Conservation (phyloP, 768 basidiomycete species). For the Auricularia sp. region DNA sequence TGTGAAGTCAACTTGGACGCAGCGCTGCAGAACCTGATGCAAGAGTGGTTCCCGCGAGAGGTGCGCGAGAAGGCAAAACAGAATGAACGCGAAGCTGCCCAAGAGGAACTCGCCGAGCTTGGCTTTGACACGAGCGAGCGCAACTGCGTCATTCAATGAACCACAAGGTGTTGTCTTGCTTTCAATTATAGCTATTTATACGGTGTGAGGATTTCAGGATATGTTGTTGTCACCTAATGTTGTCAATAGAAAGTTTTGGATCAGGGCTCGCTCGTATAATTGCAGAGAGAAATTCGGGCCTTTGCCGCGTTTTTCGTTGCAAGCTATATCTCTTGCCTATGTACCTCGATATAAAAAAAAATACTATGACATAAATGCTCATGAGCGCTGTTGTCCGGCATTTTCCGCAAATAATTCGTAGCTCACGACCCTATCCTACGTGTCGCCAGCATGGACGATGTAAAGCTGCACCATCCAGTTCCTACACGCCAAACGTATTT, state of each 20-base stretch:
- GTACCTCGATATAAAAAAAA: too few relatives aligned
- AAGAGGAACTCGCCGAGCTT: slow-evolving; percentile 58
- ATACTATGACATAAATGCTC: too few relatives aligned
- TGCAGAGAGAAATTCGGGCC: too few relatives aligned
- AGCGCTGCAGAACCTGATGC: slow-evolving; percentile 76
- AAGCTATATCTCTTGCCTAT: too few relatives aligned
- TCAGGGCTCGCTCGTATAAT: too few relatives aligned
- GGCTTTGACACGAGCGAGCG: slow-evolving; percentile 30
- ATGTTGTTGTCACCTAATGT: too few relatives aligned
- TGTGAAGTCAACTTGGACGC: slow-evolving; percentile 64
- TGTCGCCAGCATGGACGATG: slow-evolving; percentile 47
- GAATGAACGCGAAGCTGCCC: slow-evolving; percentile 64
- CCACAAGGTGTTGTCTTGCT: too few relatives aligned
- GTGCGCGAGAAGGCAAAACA: slow-evolving; percentile 59
- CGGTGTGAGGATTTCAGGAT: too few relatives aligned
- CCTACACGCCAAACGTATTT: slow-evolving; percentile 83
- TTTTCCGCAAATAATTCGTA: not conserved
- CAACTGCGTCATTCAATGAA: not conserved
- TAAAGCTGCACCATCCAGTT: slow-evolving; percentile 74
- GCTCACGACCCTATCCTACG: not conserved
- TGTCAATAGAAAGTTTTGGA: too few relatives aligned
- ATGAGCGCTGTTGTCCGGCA: not conserved
- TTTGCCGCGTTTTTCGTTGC: too few relatives aligned
- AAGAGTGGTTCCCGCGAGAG: slow-evolving; percentile 87
- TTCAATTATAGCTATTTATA: not conserved